phyloP scores from a whole-genome alignment of 2,329 filamentous ascomycete genomes.

The Escovopsis weberi region DNA sequence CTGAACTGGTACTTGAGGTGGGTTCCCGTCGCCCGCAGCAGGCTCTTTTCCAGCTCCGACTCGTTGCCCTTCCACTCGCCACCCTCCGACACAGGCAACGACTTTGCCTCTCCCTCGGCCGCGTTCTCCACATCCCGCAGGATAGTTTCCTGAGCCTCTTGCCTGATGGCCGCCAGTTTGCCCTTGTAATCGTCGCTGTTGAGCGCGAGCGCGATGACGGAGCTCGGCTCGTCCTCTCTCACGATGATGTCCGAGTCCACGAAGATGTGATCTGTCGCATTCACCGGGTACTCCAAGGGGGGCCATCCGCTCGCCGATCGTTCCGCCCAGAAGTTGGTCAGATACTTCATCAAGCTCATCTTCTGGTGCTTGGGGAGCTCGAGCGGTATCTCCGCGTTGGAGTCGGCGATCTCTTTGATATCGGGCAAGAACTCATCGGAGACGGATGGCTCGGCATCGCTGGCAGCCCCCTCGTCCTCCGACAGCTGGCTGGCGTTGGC shows the following conservation, averaged over 20 bases:
- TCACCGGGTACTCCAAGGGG: conserved; percentile 81
- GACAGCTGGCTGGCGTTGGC: conserved; percentile 35
- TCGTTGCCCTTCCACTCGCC: conserved; percentile 37
- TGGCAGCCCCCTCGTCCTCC: conserved; percentile 53
- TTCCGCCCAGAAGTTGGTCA: conserved; percentile 97
- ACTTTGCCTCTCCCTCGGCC: conserved; percentile 14
- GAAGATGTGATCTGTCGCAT: conserved; percentile 83
- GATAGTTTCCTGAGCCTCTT: conserved; percentile 29
- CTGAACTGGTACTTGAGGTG: conserved; percentile 94
- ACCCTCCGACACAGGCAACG: conserved; percentile 20
- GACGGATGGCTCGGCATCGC: conserved; percentile 57
- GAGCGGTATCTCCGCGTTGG: conserved; percentile 45
- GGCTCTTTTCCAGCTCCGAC: conserved; percentile 67
- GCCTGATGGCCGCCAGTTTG: conserved; percentile 58
- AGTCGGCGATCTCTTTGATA: conserved; percentile 46
- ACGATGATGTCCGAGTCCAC: conserved; percentile 95
- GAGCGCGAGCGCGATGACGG: conserved; percentile 83
- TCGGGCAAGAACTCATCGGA: conserved; percentile 54
- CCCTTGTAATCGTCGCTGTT: conserved; percentile 75
- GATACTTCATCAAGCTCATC: conserved; percentile 83
- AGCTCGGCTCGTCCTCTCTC: conserved; percentile 92
- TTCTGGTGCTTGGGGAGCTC: conserved; percentile 89
- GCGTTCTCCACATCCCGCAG: conserved; percentile 22
- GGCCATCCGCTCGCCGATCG: conserved; percentile 91
- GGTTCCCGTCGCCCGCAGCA: conserved; percentile 73